Percentiles rank a stretch among this genome's conserved stretches.
Conservation (phyloP, 805 yeast species). For the Candida easanensis region DNA sequence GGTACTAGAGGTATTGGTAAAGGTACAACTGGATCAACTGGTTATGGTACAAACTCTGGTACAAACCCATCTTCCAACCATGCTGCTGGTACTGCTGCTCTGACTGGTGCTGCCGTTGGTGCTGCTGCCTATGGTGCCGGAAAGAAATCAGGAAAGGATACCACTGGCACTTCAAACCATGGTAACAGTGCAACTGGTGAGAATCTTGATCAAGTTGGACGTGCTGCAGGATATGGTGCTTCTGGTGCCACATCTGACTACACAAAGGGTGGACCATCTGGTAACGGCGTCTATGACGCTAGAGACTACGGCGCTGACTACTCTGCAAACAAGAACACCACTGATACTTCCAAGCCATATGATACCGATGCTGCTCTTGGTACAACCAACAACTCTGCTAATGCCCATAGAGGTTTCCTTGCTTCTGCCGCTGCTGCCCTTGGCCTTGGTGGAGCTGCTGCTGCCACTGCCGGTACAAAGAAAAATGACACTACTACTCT, state of each 20-base stretch:
- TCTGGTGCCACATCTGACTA: constrained; percentile 11
- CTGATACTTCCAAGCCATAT: constrained; percentile 3
- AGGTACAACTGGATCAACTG: neutral
- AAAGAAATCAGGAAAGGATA: no score
- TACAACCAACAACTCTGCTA: constrained; percentile 3
- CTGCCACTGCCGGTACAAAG: constrained; percentile 3
- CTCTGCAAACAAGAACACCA: neutral
- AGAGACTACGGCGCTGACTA: constrained; percentile 1
- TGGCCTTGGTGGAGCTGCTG: constrained; percentile 15
- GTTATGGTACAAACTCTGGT: constrained; percentile 2
- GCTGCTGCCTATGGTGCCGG: neutral
- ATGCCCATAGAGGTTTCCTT: constrained; percentile 9
- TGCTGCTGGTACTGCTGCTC: neutral
- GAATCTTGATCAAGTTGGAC: constrained; percentile 5
- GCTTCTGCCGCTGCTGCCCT: constrained; percentile 15
- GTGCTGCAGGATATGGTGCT: constrained; percentile 14
- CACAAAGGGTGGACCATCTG: neutral
- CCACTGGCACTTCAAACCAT: neutral
- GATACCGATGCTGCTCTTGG: constrained; percentile 10
- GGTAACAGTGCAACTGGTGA: constrained; percentile 3
- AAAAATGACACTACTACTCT: neutral
- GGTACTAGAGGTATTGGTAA: neutral
- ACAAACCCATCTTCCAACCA: no score
- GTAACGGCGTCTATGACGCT: neutral
- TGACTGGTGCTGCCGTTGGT: constrained; percentile 1